phyloP scores from a whole-genome alignment of 495 filamentous ascomycete genomes.

The Tuber magnatum region DNA sequence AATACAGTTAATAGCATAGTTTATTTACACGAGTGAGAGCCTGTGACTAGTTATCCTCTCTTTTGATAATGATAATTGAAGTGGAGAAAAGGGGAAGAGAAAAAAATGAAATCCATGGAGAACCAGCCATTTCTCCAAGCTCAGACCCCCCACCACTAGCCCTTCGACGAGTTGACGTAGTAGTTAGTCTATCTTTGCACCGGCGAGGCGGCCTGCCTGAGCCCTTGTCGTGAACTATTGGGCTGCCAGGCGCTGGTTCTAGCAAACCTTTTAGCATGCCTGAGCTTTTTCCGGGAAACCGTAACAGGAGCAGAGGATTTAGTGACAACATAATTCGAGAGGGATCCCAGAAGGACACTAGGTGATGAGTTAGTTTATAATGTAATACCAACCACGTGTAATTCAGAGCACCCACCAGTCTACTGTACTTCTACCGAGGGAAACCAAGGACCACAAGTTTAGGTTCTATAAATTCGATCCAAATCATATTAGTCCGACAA shows the following conservation, averaged over 20 bases:
- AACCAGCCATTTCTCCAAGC: not conserved
- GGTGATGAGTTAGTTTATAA: constrained; percentile 22
- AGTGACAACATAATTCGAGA: constrained; percentile 88
- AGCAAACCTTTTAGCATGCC: constrained; percentile 62
- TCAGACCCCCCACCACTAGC: not conserved
- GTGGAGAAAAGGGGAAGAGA: not conserved
- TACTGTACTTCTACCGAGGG: constrained; percentile 45
- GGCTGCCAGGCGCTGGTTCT: constrained; percentile 49
- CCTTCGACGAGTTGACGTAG: not conserved
- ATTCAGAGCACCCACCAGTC: constrained; percentile 50
- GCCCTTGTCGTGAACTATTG: constrained; percentile 51
- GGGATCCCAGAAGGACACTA: constrained; percentile 88
- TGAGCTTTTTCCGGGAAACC: constrained; percentile 73
- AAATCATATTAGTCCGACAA: too few relatives aligned
- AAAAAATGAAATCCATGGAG: not conserved
- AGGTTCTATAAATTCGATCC: constrained; percentile 43
- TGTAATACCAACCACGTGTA: constrained; percentile 44
- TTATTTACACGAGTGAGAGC: too few relatives aligned
- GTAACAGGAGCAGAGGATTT: constrained; percentile 92
- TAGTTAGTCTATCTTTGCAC: constrained; percentile 45
- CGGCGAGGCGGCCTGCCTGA: constrained; percentile 6
- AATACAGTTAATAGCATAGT: too few relatives aligned
- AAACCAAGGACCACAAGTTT: constrained; percentile 90
- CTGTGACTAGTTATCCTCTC: too few relatives aligned
- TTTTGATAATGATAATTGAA: too few relatives aligned